A percentile compares a stretch with the other conserved stretches of the same genome.
These are phyloP conservation scores for Cordyceps farinosa DNA, from an alignment of 2,329 filamentous ascomycete genomes.

Conservation along the genomic window DNA sequence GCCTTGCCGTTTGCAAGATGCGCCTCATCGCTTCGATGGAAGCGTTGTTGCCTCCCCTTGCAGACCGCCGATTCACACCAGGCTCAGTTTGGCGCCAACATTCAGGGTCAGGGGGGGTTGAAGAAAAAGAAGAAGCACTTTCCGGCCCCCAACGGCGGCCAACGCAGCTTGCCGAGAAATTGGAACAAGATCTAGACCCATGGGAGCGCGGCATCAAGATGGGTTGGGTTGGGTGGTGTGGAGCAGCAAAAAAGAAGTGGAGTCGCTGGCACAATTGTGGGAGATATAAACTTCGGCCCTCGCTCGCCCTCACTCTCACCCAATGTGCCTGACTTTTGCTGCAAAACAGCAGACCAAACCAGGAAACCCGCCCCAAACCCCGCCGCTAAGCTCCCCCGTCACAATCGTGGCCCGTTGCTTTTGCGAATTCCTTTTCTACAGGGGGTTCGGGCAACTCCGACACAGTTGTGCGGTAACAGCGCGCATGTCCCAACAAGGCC, in stretches of 20 bases:
- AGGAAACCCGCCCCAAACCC: neutral
- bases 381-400: neutral
- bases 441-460: conserved; percentile 4
- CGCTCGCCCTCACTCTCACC: neutral
- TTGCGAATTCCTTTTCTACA: neutral
- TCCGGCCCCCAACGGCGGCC: neutral
- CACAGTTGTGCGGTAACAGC: conserved; percentile 10
- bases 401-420: neutral
- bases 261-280: neutral
- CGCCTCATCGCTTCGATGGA: too few relatives aligned
- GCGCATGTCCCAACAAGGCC: neutral
- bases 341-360: neutral
- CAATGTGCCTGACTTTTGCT: neutral
- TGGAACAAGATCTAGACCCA: neutral
- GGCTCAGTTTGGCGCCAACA: neutral
- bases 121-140: neutral
- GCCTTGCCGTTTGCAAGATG: too few relatives aligned
- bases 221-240: neutral
- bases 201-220: neutral
- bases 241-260: neutral
- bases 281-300: neutral
- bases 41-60: neutral
- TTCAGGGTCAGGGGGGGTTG: neutral
- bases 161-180: too few relatives aligned
- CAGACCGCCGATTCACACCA: neutral